Evolutionary conservation across 164 flowering plant species (phyloP).

Genomic region (Aristolochia fimbriata): DNA sequence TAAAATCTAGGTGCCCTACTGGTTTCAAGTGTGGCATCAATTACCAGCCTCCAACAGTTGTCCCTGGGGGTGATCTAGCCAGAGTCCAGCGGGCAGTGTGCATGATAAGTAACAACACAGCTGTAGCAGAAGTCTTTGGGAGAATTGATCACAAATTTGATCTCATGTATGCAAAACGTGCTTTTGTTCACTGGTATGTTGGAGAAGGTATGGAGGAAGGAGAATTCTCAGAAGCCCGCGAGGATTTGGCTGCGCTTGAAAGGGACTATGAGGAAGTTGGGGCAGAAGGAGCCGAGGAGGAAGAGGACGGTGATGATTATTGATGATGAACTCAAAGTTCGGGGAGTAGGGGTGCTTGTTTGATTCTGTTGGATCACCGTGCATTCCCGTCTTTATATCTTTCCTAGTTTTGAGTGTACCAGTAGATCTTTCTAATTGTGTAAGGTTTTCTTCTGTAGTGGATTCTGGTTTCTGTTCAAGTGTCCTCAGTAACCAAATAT

Average conservation of each 20-base stretch:
- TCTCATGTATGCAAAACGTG: conserved; percentile 71
- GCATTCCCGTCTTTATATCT: no score
- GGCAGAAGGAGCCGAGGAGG: conserved; percentile 58
- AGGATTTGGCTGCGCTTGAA: conserved; percentile 78
- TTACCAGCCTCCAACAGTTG: conserved; percentile 72
- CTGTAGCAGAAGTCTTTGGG: conserved; percentile 70
- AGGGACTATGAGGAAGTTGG: conserved; percentile 79
- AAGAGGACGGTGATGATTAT: conserved; percentile 48
- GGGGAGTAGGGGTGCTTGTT: no score
- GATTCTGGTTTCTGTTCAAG: no score
- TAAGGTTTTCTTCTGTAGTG: no score
- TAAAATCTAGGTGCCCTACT: conserved; percentile 58
- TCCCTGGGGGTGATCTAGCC: conserved; percentile 78
- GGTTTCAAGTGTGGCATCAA: conserved; percentile 84
- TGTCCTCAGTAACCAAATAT: no score
- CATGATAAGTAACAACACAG: conserved; percentile 87
- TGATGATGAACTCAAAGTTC: conserved; percentile 6
- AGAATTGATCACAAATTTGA: conserved; percentile 69
- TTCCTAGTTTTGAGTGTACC: no score
- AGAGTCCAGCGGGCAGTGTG: conserved; percentile 82
- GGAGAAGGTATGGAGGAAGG: conserved; percentile 94
- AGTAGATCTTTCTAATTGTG: no score
- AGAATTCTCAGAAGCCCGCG: conserved; percentile 80
- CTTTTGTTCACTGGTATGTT: conserved; percentile 82
- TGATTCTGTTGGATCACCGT: no score